These are phyloP conservation scores for Pseudocercospora crystallina DNA, from an alignment of 2,329 filamentous ascomycete species.

Conservation along the genomic window DNA sequence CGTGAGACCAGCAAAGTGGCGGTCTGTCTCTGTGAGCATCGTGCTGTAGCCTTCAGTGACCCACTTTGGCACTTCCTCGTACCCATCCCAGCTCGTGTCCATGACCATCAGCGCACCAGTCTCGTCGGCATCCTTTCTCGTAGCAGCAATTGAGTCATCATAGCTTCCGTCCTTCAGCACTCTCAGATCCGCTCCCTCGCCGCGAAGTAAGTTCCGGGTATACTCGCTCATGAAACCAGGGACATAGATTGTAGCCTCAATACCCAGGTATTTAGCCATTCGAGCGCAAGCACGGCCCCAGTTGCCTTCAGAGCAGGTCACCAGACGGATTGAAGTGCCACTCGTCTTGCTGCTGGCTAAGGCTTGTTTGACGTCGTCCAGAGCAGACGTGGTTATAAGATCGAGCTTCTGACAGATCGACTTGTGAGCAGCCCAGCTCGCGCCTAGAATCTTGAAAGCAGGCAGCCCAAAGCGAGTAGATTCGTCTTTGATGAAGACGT, in stretches of 20 bases:
- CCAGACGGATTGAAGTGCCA: conserved; percentile 44
- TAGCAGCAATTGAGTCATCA: conserved; percentile 61
- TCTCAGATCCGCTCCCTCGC: conserved; percentile 63
- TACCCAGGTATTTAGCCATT: conserved; percentile 62
- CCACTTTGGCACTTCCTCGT: conserved; percentile 67
- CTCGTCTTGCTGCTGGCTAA: conserved; percentile 29
- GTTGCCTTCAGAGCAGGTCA: conserved; percentile 73
- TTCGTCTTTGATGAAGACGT: conserved; percentile 71
- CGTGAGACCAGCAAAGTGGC: conserved; percentile 52
- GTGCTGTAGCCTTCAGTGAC: conserved; percentile 77
- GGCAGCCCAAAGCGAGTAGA: conserved; percentile 66
- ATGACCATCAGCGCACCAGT: conserved; percentile 59
- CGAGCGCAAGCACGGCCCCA: conserved; percentile 71
- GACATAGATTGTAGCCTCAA: conserved; percentile 62
- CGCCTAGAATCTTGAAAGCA: conserved; percentile 78
- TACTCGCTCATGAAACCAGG: conserved; percentile 57
- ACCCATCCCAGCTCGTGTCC: conserved; percentile 67
- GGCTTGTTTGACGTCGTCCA: conserved; percentile 45
- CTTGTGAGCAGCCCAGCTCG: conserved; percentile 69
- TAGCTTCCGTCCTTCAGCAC: conserved; percentile 59
- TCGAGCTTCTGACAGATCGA: conserved; percentile 51
- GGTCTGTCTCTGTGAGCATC: conserved; percentile 67
- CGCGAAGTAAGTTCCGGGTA: conserved; percentile 56
- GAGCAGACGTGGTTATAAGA: conserved; percentile 43
- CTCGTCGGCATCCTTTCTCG: conserved; percentile 43